Evolutionary conservation across 2,329 filamentous ascomycete species (phyloP).

Genomic region (Aspergillus brasiliensis): DNA sequence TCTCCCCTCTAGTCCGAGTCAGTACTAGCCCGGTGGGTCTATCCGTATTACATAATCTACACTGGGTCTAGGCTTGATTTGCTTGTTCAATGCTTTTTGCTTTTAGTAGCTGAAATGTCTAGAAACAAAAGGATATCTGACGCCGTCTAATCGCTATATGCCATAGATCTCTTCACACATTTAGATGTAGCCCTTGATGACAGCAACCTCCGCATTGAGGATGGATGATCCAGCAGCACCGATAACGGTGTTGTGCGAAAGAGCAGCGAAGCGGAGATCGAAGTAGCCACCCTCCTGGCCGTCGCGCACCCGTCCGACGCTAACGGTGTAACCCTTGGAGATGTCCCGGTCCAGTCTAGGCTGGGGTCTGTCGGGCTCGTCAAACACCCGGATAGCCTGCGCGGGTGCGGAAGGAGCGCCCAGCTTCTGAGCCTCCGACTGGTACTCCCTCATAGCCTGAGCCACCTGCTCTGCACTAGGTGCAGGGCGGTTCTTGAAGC

Average conservation of each 20-base stretch:
- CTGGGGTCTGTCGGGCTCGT: slow-evolving; percentile 87
- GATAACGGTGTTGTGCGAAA: slow-evolving; percentile 91
- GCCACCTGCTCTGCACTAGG: slow-evolving; percentile 77
- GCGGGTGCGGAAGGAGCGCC: slow-evolving; percentile 85
- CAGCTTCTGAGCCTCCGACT: slow-evolving; percentile 76
- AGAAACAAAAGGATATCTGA: slow-evolving; percentile 16
- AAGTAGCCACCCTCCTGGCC: slow-evolving; percentile 82
- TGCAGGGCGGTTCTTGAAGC: slow-evolving; percentile 73
- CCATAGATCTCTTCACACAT: slow-evolving; percentile 9
- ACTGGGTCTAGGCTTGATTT: neutral
- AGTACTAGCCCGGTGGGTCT: neutral
- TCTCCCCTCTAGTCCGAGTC: neutral
- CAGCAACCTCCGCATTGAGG: slow-evolving; percentile 87
- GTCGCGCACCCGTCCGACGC: slow-evolving; percentile 81
- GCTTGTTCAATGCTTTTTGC: neutral
- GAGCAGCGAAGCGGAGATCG: slow-evolving; percentile 89
- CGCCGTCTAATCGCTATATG: slow-evolving; percentile 19
- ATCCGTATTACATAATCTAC: slow-evolving; percentile 7
- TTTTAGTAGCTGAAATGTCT: neutral
- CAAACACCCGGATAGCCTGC: slow-evolving; percentile 82
- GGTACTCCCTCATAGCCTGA: slow-evolving; percentile 76
- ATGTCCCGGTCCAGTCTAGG: slow-evolving; percentile 86
- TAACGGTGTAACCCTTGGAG: slow-evolving; percentile 83
- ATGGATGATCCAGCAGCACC: slow-evolving; percentile 96
- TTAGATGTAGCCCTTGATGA: slow-evolving; percentile 82